Evolutionary conservation across 169 alveolate genomes (phyloP), one percentile per base, ranked within the genome.

Genomic region (Plasmodium sp.): DNA sequence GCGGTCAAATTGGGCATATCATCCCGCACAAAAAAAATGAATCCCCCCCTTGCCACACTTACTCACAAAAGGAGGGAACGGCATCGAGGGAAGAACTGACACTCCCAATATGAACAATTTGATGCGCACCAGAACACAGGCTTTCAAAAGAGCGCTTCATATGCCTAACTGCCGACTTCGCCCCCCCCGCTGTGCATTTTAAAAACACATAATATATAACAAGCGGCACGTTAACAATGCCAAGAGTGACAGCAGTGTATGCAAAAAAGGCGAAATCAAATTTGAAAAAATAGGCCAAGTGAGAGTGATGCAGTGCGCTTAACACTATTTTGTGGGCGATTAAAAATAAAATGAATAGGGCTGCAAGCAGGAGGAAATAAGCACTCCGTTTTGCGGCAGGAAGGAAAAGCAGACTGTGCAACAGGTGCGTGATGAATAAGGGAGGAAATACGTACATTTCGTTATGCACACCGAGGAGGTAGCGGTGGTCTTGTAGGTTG

Each of bases 71-170:
- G 14, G 62, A 74, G 39, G 9, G 39, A 31, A 84, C 27, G 5
- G 41, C 56, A 22, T 27, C 84, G 56, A 84, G 41, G 43, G 93
- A 84, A 16, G 81, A 72, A 48, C 36, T 84, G 2, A 67, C 75
- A 84, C 41, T 74, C 7, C 43, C 81, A 73, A 84, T 84, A 72
- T 84, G 5, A 84, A 84, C 67, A 72, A 84, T 84, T 6, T 84
- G 84, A 39, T 84, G 56, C 4, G 31, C n/a, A 67, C 48, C 51
- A 12, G 83, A 84, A 18, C 36, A 67, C 10, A 39, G 51, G 39
- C 83, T 41, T 39, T 84, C 75, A 84, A 84, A 54, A 39, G 83
- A 84, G 5, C 71, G 14, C 41, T 67, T 62, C 71, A 84, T 84
- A 39, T 18, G 41, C 74, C 33, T 84, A 67, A 71, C 16, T 84